These are phyloP conservation scores for Pleoardoris graminearum DNA, from an alignment of 2,329 filamentous ascomycete genomes.

Conservation along the genomic window DNA sequence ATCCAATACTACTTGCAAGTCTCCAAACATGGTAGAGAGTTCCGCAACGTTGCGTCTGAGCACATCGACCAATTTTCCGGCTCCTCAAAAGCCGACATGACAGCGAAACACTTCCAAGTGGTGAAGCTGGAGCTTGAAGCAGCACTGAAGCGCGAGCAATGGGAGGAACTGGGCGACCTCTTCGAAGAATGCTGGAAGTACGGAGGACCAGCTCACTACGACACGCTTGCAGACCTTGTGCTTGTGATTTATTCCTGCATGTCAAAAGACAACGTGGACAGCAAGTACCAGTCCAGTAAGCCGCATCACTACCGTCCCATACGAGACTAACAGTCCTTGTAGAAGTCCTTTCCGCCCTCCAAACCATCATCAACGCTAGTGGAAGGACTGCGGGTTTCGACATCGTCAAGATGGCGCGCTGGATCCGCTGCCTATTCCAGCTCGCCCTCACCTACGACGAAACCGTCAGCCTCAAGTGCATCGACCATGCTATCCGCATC, in stretches of 20 bases:
- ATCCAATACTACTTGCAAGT: slow-evolving; percentile 65
- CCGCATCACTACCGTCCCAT: background rate
- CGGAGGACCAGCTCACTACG: slow-evolving; percentile 46
- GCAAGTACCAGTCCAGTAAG: slow-evolving; percentile 39
- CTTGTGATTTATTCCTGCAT: slow-evolving; percentile 49
- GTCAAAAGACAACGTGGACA: slow-evolving; percentile 29
- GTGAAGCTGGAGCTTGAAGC: slow-evolving; percentile 81
- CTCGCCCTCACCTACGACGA: slow-evolving; percentile 63
- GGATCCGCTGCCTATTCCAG: slow-evolving; percentile 77
- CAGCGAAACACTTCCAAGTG: slow-evolving; percentile 66
- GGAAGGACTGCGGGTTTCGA: slow-evolving; percentile 62
- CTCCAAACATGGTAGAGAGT: slow-evolving; percentile 63
- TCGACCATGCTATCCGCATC: slow-evolving; percentile 62
- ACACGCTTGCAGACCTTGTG: slow-evolving; percentile 53
- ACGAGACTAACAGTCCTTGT: slow-evolving; percentile 11
- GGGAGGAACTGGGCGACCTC: slow-evolving; percentile 66
- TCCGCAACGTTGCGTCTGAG: slow-evolving; percentile 54
- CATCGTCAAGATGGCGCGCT: slow-evolving; percentile 67
- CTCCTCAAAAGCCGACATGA: slow-evolving; percentile 56
- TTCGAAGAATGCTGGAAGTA: slow-evolving; percentile 54
- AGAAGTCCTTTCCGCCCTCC: slow-evolving; percentile 50
- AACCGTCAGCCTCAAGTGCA: slow-evolving; percentile 59
- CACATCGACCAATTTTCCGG: slow-evolving; percentile 47
- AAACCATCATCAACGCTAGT: slow-evolving; percentile 71
- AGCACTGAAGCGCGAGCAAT: slow-evolving; percentile 66